Base-by-base conservation (phyloP, 2,329 filamentous ascomycete species). In the Ceratocystis ficicola region DNA sequence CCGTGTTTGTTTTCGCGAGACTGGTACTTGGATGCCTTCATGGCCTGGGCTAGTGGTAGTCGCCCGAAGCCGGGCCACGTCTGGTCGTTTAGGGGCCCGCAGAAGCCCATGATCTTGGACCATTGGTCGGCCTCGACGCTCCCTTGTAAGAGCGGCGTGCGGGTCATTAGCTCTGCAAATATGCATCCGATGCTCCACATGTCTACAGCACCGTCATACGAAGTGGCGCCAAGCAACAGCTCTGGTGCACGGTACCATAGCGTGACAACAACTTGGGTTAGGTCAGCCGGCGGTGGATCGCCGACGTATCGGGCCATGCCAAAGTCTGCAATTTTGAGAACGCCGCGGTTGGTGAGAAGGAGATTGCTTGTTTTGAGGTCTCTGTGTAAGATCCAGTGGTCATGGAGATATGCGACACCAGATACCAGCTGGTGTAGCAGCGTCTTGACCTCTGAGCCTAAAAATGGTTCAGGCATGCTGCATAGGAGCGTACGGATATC, bases 171-270 rank as follows among this genome's bases (percentile, higher is more conserved):
- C 77, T 99, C 94, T 68, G 87, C 93, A 73, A 99, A 95, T 72
- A 99, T 91, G 76, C 94, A 97, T 12, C 94, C 94, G 2, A 97
- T 79, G 75, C 89, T 95, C 94, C 94, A 99, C 82, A 97, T 88
- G 76, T 97, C 94, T 71, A 97, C 81, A 68, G 88, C 83, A 0
- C 81, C 77, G 67, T 82, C 86, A 77, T 99, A 99, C 17, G 80
- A 81, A 44, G 83, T 82, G 0, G 89, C 80, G 5, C 94, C 94
- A 2, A 97, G 84, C 1, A 99, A 82, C 10, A 97, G 82, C 76
- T 97, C 94, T 0, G 94, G 94, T 0, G 89, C 83, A 66, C 94
- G 89, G 75, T 99, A 99, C 94, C 94, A 99, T 5, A 99, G 82
- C 5, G 94, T 99, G 20, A 97, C 93, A 69, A 99, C 94, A 60